A percentile compares a stretch with the other conserved stretches of the same genome.
phyloP scores from a whole-genome alignment of 2,329 filamentous ascomycete species.

The Hymenoscyphus infarciens region DNA sequence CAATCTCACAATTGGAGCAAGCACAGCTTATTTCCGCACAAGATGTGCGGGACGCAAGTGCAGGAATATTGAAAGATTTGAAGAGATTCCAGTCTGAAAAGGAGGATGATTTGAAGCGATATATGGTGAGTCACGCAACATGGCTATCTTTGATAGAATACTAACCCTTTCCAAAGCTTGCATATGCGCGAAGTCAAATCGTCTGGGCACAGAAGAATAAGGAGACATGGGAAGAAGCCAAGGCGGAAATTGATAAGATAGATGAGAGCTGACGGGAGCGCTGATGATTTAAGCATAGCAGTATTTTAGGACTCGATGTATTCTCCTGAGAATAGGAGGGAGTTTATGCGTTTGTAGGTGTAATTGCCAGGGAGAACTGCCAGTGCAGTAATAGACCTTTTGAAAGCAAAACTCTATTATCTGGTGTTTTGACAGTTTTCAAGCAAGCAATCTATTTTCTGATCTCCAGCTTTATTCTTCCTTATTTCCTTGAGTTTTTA shows the following conservation, averaged over 20 bases:
- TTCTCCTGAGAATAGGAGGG: slow-evolving; percentile 14
- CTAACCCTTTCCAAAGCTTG: slow-evolving; percentile 47
- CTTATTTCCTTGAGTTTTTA: too few species aligned
- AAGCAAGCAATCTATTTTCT: not conserved
- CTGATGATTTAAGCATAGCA: slow-evolving; percentile 14
- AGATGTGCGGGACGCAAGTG: slow-evolving; percentile 90
- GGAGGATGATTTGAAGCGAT: slow-evolving; percentile 86
- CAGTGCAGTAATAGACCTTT: slow-evolving; percentile 19
- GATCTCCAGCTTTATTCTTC: not conserved
- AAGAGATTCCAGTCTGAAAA: slow-evolving; percentile 94
- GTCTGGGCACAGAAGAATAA: slow-evolving; percentile 73
- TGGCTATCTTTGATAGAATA: slow-evolving; percentile 20
- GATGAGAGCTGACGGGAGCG: slow-evolving; percentile 38
- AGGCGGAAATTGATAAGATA: slow-evolving; percentile 67
- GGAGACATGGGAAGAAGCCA: slow-evolving; percentile 71
- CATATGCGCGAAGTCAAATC: slow-evolving; percentile 68
- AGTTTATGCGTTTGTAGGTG: slow-evolving; percentile 10
- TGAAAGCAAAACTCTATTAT: not conserved
- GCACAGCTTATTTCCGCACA: slow-evolving; percentile 83
- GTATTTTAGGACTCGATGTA: slow-evolving; percentile 15
- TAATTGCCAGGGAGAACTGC: slow-evolving; percentile 20
- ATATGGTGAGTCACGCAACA: slow-evolving; percentile 74
- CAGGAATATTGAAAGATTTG: slow-evolving; percentile 82
- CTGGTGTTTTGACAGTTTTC: not conserved
- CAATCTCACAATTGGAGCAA: slow-evolving; percentile 80